Percentiles rank a stretch among this genome's conserved stretches.
Conservation (phyloP, 352 stramenopile species). For the Pythium graminicola region DNA sequence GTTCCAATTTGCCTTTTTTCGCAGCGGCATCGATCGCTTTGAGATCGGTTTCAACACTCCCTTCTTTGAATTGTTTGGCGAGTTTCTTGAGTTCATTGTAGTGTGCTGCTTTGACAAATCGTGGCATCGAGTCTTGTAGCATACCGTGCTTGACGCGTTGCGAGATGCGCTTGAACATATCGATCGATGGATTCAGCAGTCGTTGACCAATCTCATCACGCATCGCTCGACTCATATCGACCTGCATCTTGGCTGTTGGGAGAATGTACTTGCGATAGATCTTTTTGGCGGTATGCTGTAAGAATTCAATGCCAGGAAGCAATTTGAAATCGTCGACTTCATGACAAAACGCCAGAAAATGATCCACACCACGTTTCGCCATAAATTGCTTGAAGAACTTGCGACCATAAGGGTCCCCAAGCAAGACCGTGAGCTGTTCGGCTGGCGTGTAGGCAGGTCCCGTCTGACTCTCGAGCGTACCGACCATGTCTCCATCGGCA, state of each 20-base stretch:
- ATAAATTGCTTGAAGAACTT: conserved; percentile 78
- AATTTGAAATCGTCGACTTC: conserved; percentile 78
- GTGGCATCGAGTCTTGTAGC: conserved; percentile 69
- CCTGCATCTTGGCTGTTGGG: conserved; percentile 63
- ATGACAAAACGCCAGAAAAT: conserved; percentile 65
- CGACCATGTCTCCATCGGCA: conserved; percentile 6
- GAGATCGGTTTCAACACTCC: conserved; percentile 37
- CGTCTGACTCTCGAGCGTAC: not conserved
- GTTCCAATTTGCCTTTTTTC: conserved; percentile 68
- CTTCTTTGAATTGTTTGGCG: conserved; percentile 24
- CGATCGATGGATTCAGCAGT: conserved; percentile 60
- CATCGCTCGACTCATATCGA: conserved; percentile 80
- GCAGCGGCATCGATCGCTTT: conserved; percentile 51
- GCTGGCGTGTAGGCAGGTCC: conserved; percentile 30
- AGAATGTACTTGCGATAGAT: conserved; percentile 84
- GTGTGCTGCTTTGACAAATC: conserved; percentile 67
- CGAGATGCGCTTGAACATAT: conserved; percentile 83
- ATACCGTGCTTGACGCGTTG: conserved; percentile 56
- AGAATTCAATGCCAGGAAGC: conserved; percentile 71
- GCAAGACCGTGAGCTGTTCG: conserved; percentile 40
- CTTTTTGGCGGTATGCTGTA: conserved; percentile 81
- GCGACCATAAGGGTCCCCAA: conserved; percentile 53
- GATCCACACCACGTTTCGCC: conserved; percentile 53
- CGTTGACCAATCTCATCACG: conserved; percentile 64
- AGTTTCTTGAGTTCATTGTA: conserved; percentile 60